Percentiles rank a stretch among this genome's conserved stretches.
Conservation (phyloP, 192 early-diverging fungal genomes). For the Linnemannia hyalina region DNA sequence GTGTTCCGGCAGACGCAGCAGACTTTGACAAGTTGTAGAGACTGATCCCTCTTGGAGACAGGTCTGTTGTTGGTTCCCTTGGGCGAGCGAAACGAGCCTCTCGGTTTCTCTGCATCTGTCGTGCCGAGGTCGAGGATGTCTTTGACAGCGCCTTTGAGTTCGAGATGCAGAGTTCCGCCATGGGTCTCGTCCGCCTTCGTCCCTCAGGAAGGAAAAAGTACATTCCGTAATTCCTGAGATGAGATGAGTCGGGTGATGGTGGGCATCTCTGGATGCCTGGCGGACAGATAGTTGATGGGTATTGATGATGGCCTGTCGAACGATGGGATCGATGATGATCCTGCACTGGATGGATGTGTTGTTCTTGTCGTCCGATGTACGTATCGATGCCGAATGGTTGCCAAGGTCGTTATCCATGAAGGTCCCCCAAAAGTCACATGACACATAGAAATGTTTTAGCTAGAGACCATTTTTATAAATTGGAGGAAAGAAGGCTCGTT, state of each 20-base stretch:
- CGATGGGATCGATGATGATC: conserved; percentile 18
- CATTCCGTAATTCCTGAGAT: not conserved
- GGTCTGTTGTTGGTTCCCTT: not conserved
- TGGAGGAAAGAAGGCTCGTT: conserved; percentile 41
- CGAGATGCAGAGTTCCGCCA: conserved; percentile 17
- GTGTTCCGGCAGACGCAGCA: not conserved
- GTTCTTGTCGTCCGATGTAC: not conserved
- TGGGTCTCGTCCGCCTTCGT: not conserved
- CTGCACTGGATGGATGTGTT: conserved; percentile 24
- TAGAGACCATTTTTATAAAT: conserved; percentile 48
- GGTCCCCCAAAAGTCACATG: conserved; percentile 19
- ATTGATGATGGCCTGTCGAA: not conserved
- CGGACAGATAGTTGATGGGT: not conserved
- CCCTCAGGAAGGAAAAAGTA: not conserved
- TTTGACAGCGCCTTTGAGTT: not conserved
- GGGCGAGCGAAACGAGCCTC: not conserved
- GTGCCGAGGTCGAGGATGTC: not conserved
- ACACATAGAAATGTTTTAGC: conserved; percentile 3
- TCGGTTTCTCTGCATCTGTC: not conserved
- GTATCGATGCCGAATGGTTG: not conserved
- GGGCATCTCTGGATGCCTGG: not conserved
- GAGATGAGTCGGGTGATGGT: not conserved
- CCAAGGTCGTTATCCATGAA: not conserved
- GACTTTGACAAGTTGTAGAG: not conserved
- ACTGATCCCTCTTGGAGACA: not conserved